phyloP scores from a whole-genome alignment of 495 filamentous ascomycete species.

The Penicillium angulare region DNA sequence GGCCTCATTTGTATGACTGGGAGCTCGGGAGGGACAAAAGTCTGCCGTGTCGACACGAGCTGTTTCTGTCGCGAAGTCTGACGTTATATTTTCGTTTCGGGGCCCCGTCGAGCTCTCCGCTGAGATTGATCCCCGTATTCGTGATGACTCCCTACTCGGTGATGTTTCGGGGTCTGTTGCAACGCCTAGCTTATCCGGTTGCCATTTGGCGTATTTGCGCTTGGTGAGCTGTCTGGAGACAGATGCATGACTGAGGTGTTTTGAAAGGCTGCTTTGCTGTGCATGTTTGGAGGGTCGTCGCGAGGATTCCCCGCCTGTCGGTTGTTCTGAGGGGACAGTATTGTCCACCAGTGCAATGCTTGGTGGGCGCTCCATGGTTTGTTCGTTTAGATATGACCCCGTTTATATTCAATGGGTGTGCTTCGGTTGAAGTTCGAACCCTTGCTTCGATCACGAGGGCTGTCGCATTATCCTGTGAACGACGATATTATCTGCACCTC shows the following conservation, averaged over 20 bases:
- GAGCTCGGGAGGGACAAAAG: slow-evolving; percentile 12
- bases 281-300: slow-evolving; percentile 18
- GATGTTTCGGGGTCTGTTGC: slow-evolving; percentile 20
- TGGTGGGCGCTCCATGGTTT: slow-evolving; percentile 21
- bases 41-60: slow-evolving; percentile 16
- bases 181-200: slow-evolving; percentile 47
- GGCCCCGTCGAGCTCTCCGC: slow-evolving; percentile 19
- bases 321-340: slow-evolving; percentile 30
- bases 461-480: slow-evolving; percentile 3
- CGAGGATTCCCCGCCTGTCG: slow-evolving; percentile 18
- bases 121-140: slow-evolving; percentile 18
- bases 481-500: slow-evolving; percentile 9
- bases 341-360: slow-evolving; percentile 43
- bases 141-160: slow-evolving; percentile 22
- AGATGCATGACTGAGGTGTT: slow-evolving; percentile 34
- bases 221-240: slow-evolving; percentile 49
- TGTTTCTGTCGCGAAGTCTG: slow-evolving; percentile 9
- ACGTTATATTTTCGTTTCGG: slow-evolving; percentile 9
- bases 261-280: slow-evolving; percentile 21
- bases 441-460: background rate
- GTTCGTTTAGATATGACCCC: too few species aligned
- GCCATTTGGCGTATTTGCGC: slow-evolving; percentile 64
- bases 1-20: slow-evolving; percentile 23
- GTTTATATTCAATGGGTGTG: background rate
- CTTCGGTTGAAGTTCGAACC: background rate